These are phyloP conservation scores for Yamadazyma tumulicola DNA, from an alignment of 805 yeast genomes.

Conservation along the genomic window DNA sequence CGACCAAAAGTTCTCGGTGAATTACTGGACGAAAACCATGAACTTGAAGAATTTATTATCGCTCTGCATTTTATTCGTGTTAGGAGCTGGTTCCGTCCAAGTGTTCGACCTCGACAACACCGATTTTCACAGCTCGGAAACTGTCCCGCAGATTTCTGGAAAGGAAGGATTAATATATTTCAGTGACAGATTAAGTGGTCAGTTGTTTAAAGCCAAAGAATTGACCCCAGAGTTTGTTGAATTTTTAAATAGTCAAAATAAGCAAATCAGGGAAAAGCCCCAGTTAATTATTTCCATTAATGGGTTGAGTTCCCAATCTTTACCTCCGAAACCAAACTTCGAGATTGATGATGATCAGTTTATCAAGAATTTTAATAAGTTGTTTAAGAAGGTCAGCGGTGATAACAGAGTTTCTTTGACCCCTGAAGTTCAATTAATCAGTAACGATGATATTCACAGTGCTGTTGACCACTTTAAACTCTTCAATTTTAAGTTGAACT, in stretches of 20 bases:
- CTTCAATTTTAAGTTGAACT: conserved; percentile 5
- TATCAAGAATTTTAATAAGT: conserved; percentile 1
- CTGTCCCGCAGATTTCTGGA: neutral
- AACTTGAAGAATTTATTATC: neutral
- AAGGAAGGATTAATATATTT: conserved; percentile 39
- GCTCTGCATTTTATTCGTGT: neutral
- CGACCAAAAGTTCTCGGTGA: conserved; percentile 1
- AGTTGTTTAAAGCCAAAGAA: conserved; percentile 10
- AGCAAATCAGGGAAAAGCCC: conserved; percentile 15
- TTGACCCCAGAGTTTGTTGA: conserved; percentile 14
- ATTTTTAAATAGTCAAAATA: conserved; percentile 19
- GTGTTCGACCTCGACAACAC: no score
- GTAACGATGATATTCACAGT: conserved; percentile 2
- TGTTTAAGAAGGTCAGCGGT: conserved; percentile 2
- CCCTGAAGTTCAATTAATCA: conserved; percentile 7
- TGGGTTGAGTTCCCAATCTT: conserved; percentile 28
- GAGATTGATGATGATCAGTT: conserved; percentile 2
- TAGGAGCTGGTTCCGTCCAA: no score
- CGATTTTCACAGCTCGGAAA: no score
- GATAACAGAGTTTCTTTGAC: conserved; percentile 5
- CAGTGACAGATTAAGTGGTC: conserved; percentile 32
- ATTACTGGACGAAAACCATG: conserved; percentile 1
- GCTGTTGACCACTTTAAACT: conserved; percentile 8
- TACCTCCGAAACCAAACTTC: conserved; percentile 1
- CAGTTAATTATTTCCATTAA: conserved; percentile 36